Evolutionary conservation across 177 flowering plant species (phyloP).

Genomic region (Telopea speciosissima): DNA sequence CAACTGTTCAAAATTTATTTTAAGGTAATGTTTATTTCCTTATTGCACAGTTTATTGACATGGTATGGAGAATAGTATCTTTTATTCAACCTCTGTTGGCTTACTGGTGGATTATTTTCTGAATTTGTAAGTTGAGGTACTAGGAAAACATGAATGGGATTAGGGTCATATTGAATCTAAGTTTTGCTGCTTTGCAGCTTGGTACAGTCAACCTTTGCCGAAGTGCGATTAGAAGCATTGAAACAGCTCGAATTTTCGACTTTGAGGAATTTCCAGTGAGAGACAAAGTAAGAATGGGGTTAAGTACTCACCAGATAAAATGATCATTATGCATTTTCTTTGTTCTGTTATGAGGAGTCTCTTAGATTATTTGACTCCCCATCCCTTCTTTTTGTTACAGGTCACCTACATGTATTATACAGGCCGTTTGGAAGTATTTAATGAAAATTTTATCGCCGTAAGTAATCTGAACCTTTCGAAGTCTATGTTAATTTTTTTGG

Average conservation of each 20-base stretch:
- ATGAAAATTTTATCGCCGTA: conserved; percentile 92
- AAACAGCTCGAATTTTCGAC: conserved; percentile 93
- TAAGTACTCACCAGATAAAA: not conserved
- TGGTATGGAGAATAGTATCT: not conserved
- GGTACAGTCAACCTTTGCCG: conserved; percentile 97
- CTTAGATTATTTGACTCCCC: not conserved
- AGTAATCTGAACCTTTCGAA: conserved; percentile 22
- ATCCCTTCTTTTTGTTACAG: conserved; percentile 24
- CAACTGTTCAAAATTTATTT: conserved; percentile 94
- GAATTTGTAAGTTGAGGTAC: not conserved
- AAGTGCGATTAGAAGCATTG: conserved; percentile 97
- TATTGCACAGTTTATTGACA: not conserved
- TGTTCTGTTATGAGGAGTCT: not conserved
- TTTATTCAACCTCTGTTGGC: not conserved
- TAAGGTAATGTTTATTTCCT: conserved; percentile 44
- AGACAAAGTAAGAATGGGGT: conserved; percentile 59
- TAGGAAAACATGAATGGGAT: not conserved
- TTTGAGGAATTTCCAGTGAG: conserved; percentile 95
- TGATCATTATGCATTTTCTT: not conserved
- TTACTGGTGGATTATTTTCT: not conserved
- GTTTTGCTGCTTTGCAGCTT: conserved; percentile 49
- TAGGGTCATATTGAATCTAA: not conserved
- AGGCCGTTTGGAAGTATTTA: conserved; percentile 92
- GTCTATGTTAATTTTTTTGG: too few relatives aligned
- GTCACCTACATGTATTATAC: conserved; percentile 99